Evolutionary conservation across 345 rosid species (phyloP), one percentile per base, ranked within the genome.

Genomic region (Hypericum perforatum): DNA sequence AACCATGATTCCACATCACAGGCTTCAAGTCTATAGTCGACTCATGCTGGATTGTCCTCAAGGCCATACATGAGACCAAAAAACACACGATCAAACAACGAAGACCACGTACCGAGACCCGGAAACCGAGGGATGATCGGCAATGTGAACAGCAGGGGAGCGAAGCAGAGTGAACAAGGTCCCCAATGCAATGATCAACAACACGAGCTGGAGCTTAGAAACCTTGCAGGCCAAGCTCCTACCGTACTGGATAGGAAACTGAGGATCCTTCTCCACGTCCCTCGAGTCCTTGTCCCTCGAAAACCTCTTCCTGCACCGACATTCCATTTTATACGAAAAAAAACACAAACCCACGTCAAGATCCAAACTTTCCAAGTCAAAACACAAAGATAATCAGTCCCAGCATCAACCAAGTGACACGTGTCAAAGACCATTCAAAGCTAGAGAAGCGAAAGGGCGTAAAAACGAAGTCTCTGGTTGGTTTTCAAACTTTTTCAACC

Each of bases 221-320:
- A 68, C 58, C 73, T 62, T 79, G 86, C 69, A 81, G 63, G 61
- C 82, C 46, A 71, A 70, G 66, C 70, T 84, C 76, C 82, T 70
- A 54, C 32, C 32, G 32, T 69, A 76, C 44, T 76, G 85, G 56
- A 76, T 63, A 6, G 94, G 81, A 56, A 67, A 72, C 54, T 63
- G 74, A 50, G 77, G 59, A 14, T 70, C 82, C 72, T 69, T 82
- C 63, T 82, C 94, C 53, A 80, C 84, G 75, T 76, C 79, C 68
- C 66, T 81, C 53, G 71, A 48, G 59, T 70, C 74, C 65, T 64
- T 79, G 43, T 63, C 71, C 59, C 82, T 81, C 16, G 59, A 71
- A 14, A 49, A 71, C 57, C 73, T 79, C 47, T 78, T 77, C 61
- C 77, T 82, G 64, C 42, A 66, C 13, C 70, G 44, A 39, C 85